Percentiles rank a stretch among this genome's conserved stretches.
Evolutionary conservation across 2,329 filamentous ascomycete genomes (phyloP).

Genomic region (Venturia aucupariae): DNA sequence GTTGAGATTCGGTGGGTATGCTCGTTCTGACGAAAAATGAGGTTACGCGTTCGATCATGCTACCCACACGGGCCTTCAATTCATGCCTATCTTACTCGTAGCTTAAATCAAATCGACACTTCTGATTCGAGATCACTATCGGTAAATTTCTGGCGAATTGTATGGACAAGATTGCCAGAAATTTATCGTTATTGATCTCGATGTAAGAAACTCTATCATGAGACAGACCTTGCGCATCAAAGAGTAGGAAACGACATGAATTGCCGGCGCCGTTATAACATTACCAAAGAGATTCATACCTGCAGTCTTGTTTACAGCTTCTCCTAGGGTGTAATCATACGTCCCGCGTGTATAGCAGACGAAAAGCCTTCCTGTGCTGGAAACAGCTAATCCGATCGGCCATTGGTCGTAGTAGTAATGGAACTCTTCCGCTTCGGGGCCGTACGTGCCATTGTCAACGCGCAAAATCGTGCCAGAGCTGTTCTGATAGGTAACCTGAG

Average conservation of each 20-base stretch:
- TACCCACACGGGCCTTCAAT: too few relatives aligned
- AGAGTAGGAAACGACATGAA: too few relatives aligned
- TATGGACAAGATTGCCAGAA: too few relatives aligned
- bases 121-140: too few relatives aligned
- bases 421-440: slow-evolving; percentile 38
- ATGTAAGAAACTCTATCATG: too few relatives aligned
- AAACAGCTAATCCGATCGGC: slow-evolving; percentile 30
- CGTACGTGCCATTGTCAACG: slow-evolving; percentile 17
- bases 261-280: slow-evolving; percentile 28
- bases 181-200: slow-evolving; percentile 19
- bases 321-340: slow-evolving; percentile 30
- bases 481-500: background rate
- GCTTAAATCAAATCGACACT: too few relatives aligned
- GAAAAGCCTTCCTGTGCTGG: background rate
- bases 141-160: too few relatives aligned
- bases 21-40: slow-evolving; percentile 23
- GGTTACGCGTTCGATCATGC: too few relatives aligned
- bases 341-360: slow-evolving; percentile 35
- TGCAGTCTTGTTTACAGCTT: slow-evolving; percentile 12
- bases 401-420: slow-evolving; percentile 45
- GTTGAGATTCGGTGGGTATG: slow-evolving; percentile 25
- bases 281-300: slow-evolving; percentile 45
- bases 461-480: background rate
- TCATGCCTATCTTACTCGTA: too few relatives aligned
- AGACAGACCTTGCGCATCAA: too few relatives aligned